Evolutionary conservation across 495 filamentous ascomycete genomes (phyloP).

Genomic region (Hypoxylon lenormandii): DNA sequence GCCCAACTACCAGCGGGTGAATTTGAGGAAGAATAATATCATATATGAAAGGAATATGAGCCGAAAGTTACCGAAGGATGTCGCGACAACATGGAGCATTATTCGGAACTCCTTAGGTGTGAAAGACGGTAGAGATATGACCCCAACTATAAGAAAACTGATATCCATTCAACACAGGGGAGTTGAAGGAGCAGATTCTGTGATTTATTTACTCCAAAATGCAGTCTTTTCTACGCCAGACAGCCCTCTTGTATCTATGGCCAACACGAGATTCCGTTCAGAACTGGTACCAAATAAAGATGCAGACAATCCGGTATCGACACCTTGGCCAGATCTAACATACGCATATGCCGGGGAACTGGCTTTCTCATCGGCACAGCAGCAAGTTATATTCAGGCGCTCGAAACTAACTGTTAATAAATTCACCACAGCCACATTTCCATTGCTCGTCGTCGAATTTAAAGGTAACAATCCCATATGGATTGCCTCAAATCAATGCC

Average conservation of each 20-base stretch:
- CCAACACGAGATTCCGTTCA: not conserved
- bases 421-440: not conserved
- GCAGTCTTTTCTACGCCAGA: not conserved
- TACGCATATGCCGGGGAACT: not conserved
- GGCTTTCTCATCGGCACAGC: not conserved
- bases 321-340: not conserved
- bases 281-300: not conserved
- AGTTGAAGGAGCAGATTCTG: not conserved
- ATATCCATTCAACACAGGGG: not conserved
- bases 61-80: not conserved
- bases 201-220: not conserved
- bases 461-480: constrained; percentile 1
- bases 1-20: not conserved
- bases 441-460: not conserved
- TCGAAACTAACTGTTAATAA: not conserved
- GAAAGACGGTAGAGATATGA: not conserved
- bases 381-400: not conserved
- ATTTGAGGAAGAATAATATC: not conserved
- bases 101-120: not conserved
- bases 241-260: not conserved
- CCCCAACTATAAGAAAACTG: not conserved
- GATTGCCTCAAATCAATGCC: not conserved
- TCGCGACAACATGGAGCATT: not conserved
- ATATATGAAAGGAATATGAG: not conserved
- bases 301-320: not conserved